Percentiles rank a stretch among this genome's conserved stretches.
These are phyloP conservation scores for Lyophyllum decastes DNA, from an alignment of 768 basidiomycete species.

Conservation along the genomic window DNA sequence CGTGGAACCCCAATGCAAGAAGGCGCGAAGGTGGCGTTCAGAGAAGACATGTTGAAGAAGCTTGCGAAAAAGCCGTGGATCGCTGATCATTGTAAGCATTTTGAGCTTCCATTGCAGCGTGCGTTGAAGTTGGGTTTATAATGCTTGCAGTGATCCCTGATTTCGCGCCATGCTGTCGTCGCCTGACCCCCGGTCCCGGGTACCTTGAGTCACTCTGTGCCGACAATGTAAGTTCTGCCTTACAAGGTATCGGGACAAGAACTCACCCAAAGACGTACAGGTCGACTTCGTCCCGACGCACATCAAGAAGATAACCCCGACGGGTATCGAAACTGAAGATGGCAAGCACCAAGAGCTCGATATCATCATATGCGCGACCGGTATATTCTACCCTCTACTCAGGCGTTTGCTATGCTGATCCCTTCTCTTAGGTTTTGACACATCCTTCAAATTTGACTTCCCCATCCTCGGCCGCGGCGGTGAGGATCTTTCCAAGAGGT, in stretches of 20 bases:
- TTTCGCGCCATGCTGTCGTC: conserved; percentile 59
- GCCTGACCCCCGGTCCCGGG: conserved; percentile 69
- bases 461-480: conserved; percentile 57
- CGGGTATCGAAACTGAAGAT: conserved; percentile 58
- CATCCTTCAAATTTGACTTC: conserved; percentile 47
- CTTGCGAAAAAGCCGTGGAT: conserved; percentile 62
- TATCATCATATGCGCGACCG: conserved; percentile 65
- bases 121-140: neutral
- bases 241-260: neutral
- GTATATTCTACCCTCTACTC: conserved; percentile 24
- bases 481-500: conserved; percentile 51
- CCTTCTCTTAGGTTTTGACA: conserved; percentile 47
- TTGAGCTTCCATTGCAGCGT: neutral
- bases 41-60: conserved; percentile 46
- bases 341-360: conserved; percentile 57
- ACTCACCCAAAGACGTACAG: conserved; percentile 25
- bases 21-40: conserved; percentile 36
- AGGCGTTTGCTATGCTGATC: neutral
- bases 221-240: conserved; percentile 47
- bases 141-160: conserved; percentile 51
- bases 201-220: conserved; percentile 66
- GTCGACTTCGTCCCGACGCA: conserved; percentile 52
- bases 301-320: conserved; percentile 53
- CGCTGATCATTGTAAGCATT: conserved; percentile 47
- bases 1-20: conserved; percentile 38